Evolutionary conservation across 768 basidiomycete genomes (phyloP).

Genomic region (Amylocystis lapponica): DNA sequence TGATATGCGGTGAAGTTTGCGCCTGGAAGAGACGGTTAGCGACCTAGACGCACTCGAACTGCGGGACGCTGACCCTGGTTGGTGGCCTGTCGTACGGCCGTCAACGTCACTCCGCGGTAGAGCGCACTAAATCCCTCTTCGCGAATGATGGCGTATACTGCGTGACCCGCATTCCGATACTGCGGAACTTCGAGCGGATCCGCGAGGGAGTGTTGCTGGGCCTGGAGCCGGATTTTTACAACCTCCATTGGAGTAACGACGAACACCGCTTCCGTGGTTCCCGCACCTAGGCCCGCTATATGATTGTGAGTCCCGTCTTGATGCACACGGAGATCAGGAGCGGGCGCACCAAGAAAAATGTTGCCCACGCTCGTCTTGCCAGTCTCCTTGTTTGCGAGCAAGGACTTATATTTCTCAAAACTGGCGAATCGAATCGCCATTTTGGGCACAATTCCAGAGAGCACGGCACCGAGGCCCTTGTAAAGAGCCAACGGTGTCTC

Average conservation of each 20-base stretch:
- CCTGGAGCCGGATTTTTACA: slow-evolving; percentile 96
- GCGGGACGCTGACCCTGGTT: slow-evolving; percentile 71
- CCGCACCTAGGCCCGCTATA: slow-evolving; percentile 89
- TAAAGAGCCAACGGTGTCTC: slow-evolving; percentile 96
- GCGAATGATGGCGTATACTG: slow-evolving; percentile 87
- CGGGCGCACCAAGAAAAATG: slow-evolving; percentile 76
- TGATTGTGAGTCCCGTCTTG: background rate
- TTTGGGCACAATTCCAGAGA: slow-evolving; percentile 96
- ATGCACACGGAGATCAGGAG: background rate
- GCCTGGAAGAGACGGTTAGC: slow-evolving; percentile 37
- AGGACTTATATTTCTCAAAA: slow-evolving; percentile 91
- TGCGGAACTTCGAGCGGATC: slow-evolving; percentile 91
- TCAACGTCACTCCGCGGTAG: slow-evolving; percentile 90
- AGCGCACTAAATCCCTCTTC: slow-evolving; percentile 85
- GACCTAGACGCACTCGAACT: background rate
- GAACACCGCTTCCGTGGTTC: slow-evolving; percentile 89
- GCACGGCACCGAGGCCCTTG: slow-evolving; percentile 95
- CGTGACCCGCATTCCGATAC: slow-evolving; percentile 96
- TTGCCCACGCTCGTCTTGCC: slow-evolving; percentile 74
- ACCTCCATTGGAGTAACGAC: slow-evolving; percentile 99
- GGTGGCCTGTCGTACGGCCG: slow-evolving; percentile 93
- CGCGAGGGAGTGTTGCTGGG: slow-evolving; percentile 93
- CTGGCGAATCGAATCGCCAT: slow-evolving; percentile 99
- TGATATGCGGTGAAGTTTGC: slow-evolving; percentile 99
- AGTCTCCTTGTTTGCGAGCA: slow-evolving; percentile 67